phyloP scores from a whole-genome alignment of 805 yeast genomes.

The Cyberlindnera nakhonratchasimensis region DNA sequence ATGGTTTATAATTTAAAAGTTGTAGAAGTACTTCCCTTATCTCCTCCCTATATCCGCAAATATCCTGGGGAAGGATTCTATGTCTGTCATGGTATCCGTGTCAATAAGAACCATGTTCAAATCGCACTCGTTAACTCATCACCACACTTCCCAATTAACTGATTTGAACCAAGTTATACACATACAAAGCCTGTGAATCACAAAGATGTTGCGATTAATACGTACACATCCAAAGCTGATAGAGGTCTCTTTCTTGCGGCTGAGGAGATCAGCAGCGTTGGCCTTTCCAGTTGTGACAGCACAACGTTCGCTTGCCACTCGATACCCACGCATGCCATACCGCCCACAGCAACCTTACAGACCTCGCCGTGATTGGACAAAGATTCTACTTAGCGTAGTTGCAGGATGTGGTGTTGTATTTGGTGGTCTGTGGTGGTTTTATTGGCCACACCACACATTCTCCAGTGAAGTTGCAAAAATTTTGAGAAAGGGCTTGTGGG shows the following conservation, averaged over 20 bases:
- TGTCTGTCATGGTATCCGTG: not conserved
- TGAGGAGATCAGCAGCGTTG: too few species aligned
- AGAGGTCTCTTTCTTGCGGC: not conserved
- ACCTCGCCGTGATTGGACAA: constrained; percentile 21
- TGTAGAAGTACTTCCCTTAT: too few species aligned
- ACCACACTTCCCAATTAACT: too few species aligned
- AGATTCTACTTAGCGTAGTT: constrained; percentile 18
- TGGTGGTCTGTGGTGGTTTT: constrained; percentile 36
- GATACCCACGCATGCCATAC: constrained; percentile 11
- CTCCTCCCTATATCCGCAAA: too few species aligned
- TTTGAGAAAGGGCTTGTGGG: constrained; percentile 76
- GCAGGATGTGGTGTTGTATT: constrained; percentile 27
- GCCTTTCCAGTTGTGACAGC: not conserved
- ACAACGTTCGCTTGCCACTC: constrained; percentile 12
- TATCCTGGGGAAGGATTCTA: too few species aligned
- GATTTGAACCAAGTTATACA: too few species aligned
- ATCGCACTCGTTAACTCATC: too few species aligned
- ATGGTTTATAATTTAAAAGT: too few species aligned
- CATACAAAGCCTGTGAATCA: too few species aligned
- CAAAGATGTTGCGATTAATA: not conserved
- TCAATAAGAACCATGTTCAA: not conserved
- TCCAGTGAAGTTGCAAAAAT: constrained; percentile 67
- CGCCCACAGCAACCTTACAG: constrained; percentile 2
- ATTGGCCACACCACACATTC: constrained; percentile 68
- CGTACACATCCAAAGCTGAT: not conserved